Evolutionary conservation across 1,284 basidiomycete species (phyloP).

Genomic region (Pseudozyma flocculosa): DNA sequence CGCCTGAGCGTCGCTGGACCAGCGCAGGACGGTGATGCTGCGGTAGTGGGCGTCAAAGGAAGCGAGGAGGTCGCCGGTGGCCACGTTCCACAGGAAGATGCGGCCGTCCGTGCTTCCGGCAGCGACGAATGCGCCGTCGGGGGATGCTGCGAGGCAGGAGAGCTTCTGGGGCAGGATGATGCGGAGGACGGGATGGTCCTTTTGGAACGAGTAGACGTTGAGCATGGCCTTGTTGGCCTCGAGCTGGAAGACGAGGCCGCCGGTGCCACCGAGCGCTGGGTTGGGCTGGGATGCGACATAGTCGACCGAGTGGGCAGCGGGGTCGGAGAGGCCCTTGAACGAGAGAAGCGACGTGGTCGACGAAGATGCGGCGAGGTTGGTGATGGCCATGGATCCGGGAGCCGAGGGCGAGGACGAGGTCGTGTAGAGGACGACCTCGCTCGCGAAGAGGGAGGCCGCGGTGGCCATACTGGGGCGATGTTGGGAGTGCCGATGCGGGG

Average conservation of each 20-base stretch:
- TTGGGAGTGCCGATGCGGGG: no score
- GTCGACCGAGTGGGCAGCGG: conserved; percentile 30
- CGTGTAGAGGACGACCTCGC: conserved; percentile 41
- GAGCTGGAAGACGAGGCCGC: conserved; percentile 73
- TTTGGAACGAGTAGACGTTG: conserved; percentile 80
- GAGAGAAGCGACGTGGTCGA: conserved; percentile 41
- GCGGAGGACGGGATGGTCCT: conserved; percentile 67
- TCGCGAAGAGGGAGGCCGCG: conserved; percentile 30
- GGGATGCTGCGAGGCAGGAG: conserved; percentile 74
- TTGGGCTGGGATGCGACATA: conserved; percentile 27
- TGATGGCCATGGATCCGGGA: conserved; percentile 35
- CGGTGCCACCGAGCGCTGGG: conserved; percentile 68
- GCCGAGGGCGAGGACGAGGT: conserved; percentile 35
- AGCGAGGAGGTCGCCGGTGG: conserved; percentile 82
- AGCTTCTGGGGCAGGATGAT: conserved; percentile 87
- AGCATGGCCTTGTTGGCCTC: conserved; percentile 77
- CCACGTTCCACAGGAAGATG: conserved; percentile 92
- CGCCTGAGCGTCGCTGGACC: conserved; percentile 76
- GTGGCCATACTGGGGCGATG: conserved; percentile 11
- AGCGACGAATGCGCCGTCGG: conserved; percentile 73
- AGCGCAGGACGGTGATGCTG: conserved; percentile 75
- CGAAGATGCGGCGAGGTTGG: conserved; percentile 28
- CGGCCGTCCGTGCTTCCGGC: conserved; percentile 84
- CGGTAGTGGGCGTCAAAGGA: conserved; percentile 96
- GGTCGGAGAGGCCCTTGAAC: conserved; percentile 40